Conservation (phyloP, 352 stramenopile genomes). For the Pythium utonaiense region DNA sequence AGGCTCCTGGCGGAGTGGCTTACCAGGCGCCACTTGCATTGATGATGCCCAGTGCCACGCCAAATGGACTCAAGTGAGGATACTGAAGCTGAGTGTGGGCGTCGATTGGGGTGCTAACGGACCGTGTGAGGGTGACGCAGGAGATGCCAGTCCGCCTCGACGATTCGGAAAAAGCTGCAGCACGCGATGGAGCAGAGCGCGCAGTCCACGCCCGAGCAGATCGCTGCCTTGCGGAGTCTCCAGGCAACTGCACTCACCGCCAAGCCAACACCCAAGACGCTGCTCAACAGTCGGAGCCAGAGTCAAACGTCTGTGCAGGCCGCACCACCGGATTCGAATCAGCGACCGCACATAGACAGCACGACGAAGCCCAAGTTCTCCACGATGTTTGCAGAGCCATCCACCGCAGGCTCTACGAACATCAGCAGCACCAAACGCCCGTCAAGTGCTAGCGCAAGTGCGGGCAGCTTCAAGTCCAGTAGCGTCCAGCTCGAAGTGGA, state of each 20-base stretch:
- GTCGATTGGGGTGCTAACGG: no score
- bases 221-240: conserved; percentile 37
- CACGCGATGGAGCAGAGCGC: conserved; percentile 48
- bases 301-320: background rate
- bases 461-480: conserved; percentile 44
- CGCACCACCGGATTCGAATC: background rate
- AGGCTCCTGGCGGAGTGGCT: background rate
- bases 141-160: conserved; percentile 62
- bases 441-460: background rate
- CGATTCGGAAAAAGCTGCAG: conserved; percentile 62
- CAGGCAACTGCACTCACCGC: conserved; percentile 5
- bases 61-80: conserved; percentile 23
- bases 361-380: conserved; percentile 6
- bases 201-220: conserved; percentile 31
- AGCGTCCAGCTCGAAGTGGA: conserved; percentile 61
- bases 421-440: conserved; percentile 8
- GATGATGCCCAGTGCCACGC: conserved; percentile 20
- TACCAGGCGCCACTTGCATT: conserved; percentile 14
- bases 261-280: conserved; percentile 25
- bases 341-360: background rate
- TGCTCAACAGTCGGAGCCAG: conserved; percentile 12
- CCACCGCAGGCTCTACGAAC: background rate
- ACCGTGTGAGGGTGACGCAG: conserved; percentile 29
- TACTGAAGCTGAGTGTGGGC: background rate
- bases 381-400: conserved; percentile 18